Percentiles rank a stretch among this genome's conserved stretches.
phyloP scores from a whole-genome alignment of 257 asterid genomes.

The Ocimum tenuiflorum region DNA sequence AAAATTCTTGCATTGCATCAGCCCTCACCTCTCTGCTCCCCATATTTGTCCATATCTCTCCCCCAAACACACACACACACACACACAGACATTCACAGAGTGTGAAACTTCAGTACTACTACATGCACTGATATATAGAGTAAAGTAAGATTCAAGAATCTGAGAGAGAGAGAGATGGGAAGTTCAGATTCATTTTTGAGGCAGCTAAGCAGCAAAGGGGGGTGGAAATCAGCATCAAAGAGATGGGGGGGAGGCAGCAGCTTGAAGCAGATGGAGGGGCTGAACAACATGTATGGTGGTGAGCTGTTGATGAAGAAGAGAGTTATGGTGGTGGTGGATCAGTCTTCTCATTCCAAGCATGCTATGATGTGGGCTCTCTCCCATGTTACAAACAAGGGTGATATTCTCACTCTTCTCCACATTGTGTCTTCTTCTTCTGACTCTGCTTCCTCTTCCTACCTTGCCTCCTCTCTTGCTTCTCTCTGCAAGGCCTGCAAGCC shows the following conservation, averaged over 20 bases:
- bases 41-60: constrained; percentile 13
- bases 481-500: constrained; percentile 87
- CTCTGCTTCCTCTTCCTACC: constrained; percentile 29
- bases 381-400: constrained; percentile 73
- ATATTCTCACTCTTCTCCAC: constrained; percentile 70
- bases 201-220: constrained; percentile 72
- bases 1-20: constrained; percentile 15
- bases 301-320: constrained; percentile 55
- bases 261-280: constrained; percentile 42
- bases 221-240: constrained; percentile 52
- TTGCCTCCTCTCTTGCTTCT: constrained; percentile 66
- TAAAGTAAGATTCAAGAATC: neutral
- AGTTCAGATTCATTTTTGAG: constrained; percentile 63
- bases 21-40: constrained; percentile 14
- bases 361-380: constrained; percentile 98
- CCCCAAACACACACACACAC: neutral
- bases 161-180: constrained; percentile 24
- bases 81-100: neutral
- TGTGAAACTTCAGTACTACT: neutral
- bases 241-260: constrained; percentile 42
- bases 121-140: constrained; percentile 1
- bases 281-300: neutral
- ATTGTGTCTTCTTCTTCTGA: constrained; percentile 40
- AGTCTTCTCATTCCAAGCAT: constrained; percentile 53
- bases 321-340: constrained; percentile 91